Evolutionary conservation across 2,329 filamentous ascomycete genomes (phyloP), one percentile per base, ranked within the genome.

Genomic region (Didymosphaeria variabile): DNA sequence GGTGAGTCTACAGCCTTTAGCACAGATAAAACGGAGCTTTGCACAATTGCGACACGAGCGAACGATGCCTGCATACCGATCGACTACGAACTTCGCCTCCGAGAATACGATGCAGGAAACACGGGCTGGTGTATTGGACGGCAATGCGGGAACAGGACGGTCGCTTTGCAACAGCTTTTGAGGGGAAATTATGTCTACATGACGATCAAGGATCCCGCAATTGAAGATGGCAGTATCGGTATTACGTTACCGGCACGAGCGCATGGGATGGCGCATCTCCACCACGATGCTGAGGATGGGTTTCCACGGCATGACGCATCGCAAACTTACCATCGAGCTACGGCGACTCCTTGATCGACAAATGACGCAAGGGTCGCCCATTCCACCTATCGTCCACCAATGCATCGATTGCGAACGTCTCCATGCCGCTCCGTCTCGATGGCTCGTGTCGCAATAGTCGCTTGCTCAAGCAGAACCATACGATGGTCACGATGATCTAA

Each of bases 41-140:
- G 64, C 54, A 64, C 61, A 55, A 61, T 56, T 70, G 72, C 71
- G 70, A 73, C 61, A 67, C 71, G 72, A 70, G 66, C 67, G 72
- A 67, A 65, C 68, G 57, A 68, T 55, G 47, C 59, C 32, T 42
- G 49, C 57, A 63, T 49, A 62, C 63, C 60, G 52, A 65, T 19
- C 51, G 23, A 54, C 26, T 44, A 40, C 57, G 31, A 58, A 58
- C 40, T 21, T 58, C 57, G 57, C 57, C 49, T 46, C 36, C 49
- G 17, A 53, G 21, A 46, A 46, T 31, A 29, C 29, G 40, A 31
- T 45, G 32, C 45, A 21, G 23, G 32, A 19, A 50, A 13, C 32
- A 40, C 6, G n/a, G 23, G 10, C 26, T 36, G 21, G 32, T 40
- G 31, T 21, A 13, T 6, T 40, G 32, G 31, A 57, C 12, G 32